These are phyloP conservation scores for Penicillium verrucosum DNA, from an alignment of 2,329 filamentous ascomycete genomes.

Conservation along the genomic window DNA sequence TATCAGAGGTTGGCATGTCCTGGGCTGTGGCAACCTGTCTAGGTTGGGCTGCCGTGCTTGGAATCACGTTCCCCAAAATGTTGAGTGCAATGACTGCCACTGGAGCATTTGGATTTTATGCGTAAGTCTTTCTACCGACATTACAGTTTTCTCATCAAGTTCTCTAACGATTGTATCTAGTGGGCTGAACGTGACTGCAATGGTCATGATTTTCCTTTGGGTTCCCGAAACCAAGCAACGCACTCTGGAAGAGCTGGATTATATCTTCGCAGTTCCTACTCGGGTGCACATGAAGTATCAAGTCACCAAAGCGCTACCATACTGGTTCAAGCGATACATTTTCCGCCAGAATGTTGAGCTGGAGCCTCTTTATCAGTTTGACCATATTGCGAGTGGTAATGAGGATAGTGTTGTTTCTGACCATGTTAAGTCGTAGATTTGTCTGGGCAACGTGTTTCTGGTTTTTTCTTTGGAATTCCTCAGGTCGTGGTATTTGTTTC, in stretches of 20 bases:
- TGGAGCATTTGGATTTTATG: slow-evolving; percentile 61
- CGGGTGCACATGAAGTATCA: slow-evolving; percentile 58
- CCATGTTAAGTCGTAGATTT: slow-evolving; percentile 1
- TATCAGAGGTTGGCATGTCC: slow-evolving; percentile 48
- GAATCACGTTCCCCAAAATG: slow-evolving; percentile 50
- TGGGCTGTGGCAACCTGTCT: slow-evolving; percentile 46
- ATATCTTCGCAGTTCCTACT: slow-evolving; percentile 58
- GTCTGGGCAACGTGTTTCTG: neutral
- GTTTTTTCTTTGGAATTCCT: neutral
- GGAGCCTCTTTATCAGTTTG: slow-evolving; percentile 54
- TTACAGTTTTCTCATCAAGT: neutral
- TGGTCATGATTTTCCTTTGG: slow-evolving; percentile 63
- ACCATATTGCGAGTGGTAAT: slow-evolving; percentile 6
- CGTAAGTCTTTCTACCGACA: slow-evolving; percentile 27
- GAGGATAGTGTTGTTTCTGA: slow-evolving; percentile 1
- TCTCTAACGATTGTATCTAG: slow-evolving; percentile 21
- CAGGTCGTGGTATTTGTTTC: neutral
- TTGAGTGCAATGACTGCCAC: slow-evolving; percentile 48
- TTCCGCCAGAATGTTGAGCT: slow-evolving; percentile 49
- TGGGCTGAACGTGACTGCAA: slow-evolving; percentile 58
- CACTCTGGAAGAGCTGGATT: slow-evolving; percentile 56
- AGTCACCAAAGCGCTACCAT: slow-evolving; percentile 55
- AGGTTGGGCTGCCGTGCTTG: slow-evolving; percentile 51
- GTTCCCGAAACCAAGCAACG: slow-evolving; percentile 57
- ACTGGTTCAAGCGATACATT: slow-evolving; percentile 59